Conservation (phyloP, 805 yeast genomes). For the Candida palmyrensis region DNA sequence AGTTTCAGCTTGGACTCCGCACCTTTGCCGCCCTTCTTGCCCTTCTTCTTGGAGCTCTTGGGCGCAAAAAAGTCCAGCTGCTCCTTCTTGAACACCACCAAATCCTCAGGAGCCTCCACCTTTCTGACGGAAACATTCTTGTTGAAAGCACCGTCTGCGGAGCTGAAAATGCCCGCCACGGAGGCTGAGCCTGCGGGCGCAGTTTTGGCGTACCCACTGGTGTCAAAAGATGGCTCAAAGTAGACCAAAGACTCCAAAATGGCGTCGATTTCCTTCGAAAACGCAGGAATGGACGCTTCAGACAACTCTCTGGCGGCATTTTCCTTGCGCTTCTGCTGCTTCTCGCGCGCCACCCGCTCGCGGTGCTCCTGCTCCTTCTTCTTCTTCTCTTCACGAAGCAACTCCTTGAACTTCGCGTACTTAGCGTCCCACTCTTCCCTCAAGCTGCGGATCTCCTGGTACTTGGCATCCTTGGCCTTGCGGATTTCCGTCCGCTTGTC, state of each 20-base stretch:
- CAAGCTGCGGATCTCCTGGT: constrained; percentile 60
- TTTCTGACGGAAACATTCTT: too few species aligned
- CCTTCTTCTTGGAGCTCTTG: constrained; percentile 34
- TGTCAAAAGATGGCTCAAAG: constrained; percentile 79
- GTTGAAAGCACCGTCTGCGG: too few species aligned
- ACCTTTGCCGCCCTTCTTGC: constrained; percentile 38
- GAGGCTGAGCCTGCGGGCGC: too few species aligned
- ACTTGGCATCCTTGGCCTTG: constrained; percentile 64
- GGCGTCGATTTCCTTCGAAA: constrained; percentile 67
- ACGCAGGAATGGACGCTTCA: constrained; percentile 80
- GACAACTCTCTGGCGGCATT: constrained; percentile 62
- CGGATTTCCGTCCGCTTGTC: constrained; percentile 63
- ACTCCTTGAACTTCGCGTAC: constrained; percentile 63
- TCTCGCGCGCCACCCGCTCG: constrained; percentile 45
- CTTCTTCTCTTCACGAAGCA: constrained; percentile 63
- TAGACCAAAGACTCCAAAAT: constrained; percentile 67
- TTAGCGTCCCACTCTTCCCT: constrained; percentile 73
- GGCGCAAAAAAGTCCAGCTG: constrained; percentile 56
- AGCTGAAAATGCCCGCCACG: too few species aligned
- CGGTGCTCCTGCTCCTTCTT: constrained; percentile 68
- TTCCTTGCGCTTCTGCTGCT: constrained; percentile 49
- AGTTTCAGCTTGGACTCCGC: constrained; percentile 46
- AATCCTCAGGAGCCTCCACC: constrained; percentile 59
- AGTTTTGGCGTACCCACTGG: too few species aligned
- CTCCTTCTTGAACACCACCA: constrained; percentile 58